These are phyloP conservation scores for Multifurca ochricompacta DNA, from an alignment of 768 basidiomycete species.

Conservation along the genomic window DNA sequence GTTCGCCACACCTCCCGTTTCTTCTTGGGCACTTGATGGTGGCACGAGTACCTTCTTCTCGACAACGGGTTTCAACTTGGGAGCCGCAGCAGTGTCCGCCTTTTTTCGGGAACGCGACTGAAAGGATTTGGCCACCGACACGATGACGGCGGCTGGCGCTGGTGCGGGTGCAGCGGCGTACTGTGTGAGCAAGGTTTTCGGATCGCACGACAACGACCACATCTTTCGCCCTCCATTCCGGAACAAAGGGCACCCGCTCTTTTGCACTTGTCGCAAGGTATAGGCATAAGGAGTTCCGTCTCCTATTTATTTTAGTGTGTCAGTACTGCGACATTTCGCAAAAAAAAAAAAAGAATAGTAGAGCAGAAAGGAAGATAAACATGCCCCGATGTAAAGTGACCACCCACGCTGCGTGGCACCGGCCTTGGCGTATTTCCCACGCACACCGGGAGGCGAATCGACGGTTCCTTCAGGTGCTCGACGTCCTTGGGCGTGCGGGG, in stretches of 20 bases:
- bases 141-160: too few species aligned
- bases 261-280: slow-evolving; percentile 4
- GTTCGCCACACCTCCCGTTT: background rate
- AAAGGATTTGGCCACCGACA: background rate
- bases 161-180: background rate
- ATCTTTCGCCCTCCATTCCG: slow-evolving; percentile 8
- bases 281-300: slow-evolving; percentile 5
- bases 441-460: background rate
- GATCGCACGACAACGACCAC: slow-evolving; percentile 7
- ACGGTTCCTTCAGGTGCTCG: background rate
- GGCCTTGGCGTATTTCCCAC: slow-evolving; percentile 8
- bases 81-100: too few species aligned
- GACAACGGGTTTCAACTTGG: background rate
- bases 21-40: background rate
- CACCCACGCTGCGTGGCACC: slow-evolving; percentile 7
- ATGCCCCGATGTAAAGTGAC: slow-evolving; percentile 10
- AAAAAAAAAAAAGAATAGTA: too few species aligned
- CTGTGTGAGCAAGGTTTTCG: slow-evolving; percentile 8
- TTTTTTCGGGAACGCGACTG: too few species aligned
- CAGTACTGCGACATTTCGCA: background rate
- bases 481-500: background rate
- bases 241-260: slow-evolving; percentile 5
- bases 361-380: background rate
- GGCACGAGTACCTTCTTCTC: background rate
- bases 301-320: background rate